These are phyloP conservation scores for Oidiodendron maius DNA, from an alignment of 495 filamentous ascomycete genomes.

Conservation along the genomic window DNA sequence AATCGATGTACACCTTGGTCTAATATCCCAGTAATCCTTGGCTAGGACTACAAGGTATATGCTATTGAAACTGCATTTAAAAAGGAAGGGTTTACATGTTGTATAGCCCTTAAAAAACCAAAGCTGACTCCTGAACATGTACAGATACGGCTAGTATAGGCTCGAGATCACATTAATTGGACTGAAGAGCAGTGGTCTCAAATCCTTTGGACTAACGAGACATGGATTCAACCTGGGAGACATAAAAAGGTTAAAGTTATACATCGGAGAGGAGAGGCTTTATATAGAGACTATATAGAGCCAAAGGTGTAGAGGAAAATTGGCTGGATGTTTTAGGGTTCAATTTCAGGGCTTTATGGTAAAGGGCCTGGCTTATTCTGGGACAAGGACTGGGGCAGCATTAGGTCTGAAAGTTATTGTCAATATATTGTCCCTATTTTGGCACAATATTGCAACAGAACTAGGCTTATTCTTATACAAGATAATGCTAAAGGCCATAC, in stretches of 20 bases:
- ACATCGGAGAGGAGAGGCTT: neutral
- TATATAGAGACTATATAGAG: conserved; percentile 2
- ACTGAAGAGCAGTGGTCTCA: conserved; percentile 21
- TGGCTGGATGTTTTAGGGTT: conserved; percentile 16
- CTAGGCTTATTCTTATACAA: too few species aligned
- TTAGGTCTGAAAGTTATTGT: conserved; percentile 1
- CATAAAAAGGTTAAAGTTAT: conserved; percentile 1
- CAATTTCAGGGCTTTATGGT: conserved; percentile 5
- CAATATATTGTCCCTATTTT: conserved; percentile 5
- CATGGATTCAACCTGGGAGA: conserved; percentile 20
- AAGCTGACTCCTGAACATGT: conserved; percentile 10
- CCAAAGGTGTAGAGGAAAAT: conserved; percentile 1
- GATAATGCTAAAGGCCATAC: conserved; percentile 6
- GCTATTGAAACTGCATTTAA: conserved; percentile 22
- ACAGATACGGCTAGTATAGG: conserved; percentile 15
- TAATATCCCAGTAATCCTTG: conserved; percentile 23
- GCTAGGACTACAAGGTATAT: conserved; percentile 11
- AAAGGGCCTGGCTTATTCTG: conserved; percentile 6
- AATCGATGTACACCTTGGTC: conserved; percentile 21
- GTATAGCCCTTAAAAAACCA: conserved; percentile 22
- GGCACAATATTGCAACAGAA: too few species aligned
- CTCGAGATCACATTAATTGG: conserved; percentile 16
- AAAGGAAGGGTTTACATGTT: conserved; percentile 26
- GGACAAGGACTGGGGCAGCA: conserved; percentile 14
- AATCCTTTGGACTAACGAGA: conserved; percentile 29